These are phyloP conservation scores for Teratosphaeria epicoccoides DNA, from an alignment of 2,329 filamentous ascomycete genomes.

Conservation along the genomic window DNA sequence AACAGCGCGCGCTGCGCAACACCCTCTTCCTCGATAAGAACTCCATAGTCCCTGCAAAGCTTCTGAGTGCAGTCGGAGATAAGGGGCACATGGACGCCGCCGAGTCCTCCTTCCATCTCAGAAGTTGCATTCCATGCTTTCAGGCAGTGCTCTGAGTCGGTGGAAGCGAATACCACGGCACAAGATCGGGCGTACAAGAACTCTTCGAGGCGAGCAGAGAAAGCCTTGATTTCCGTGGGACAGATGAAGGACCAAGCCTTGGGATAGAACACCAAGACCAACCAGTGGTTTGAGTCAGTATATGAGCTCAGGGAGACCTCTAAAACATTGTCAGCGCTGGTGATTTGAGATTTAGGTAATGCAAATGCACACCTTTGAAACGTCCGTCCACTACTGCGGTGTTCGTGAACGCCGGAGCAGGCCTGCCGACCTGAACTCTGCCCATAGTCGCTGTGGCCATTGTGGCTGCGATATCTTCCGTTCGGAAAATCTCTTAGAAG, in stretches of 20 bases:
- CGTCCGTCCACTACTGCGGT: constrained; percentile 22
- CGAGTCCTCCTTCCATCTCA: constrained; percentile 52
- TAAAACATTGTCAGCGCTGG: constrained; percentile 2
- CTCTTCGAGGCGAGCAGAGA: constrained; percentile 50
- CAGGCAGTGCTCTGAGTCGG: constrained; percentile 49
- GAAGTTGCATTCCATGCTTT: constrained; percentile 49
- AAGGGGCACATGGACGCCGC: constrained; percentile 50
- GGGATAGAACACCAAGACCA: constrained; percentile 56
- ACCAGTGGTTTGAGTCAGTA: constrained; percentile 40
- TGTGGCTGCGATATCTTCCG: neutral
- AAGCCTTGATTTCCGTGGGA: constrained; percentile 56
- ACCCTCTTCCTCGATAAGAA: constrained; percentile 53
- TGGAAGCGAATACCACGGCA: constrained; percentile 50
- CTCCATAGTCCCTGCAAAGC: constrained; percentile 52
- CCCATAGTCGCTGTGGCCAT: constrained; percentile 1
- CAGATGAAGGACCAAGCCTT: constrained; percentile 61
- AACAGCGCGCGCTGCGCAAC: constrained; percentile 54
- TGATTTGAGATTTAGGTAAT: neutral
- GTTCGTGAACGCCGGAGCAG: constrained; percentile 20
- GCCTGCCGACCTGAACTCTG: constrained; percentile 17
- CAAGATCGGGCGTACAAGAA: constrained; percentile 48
- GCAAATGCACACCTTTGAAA: constrained; percentile 15
- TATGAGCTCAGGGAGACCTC: constrained; percentile 23
- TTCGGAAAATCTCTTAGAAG: too few species aligned
- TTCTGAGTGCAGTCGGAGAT: constrained; percentile 52